Evolutionary conservation across 2,329 filamentous ascomycete species (phyloP), one percentile per base, ranked within the genome.

Genomic region (Byssochlamys sp.): DNA sequence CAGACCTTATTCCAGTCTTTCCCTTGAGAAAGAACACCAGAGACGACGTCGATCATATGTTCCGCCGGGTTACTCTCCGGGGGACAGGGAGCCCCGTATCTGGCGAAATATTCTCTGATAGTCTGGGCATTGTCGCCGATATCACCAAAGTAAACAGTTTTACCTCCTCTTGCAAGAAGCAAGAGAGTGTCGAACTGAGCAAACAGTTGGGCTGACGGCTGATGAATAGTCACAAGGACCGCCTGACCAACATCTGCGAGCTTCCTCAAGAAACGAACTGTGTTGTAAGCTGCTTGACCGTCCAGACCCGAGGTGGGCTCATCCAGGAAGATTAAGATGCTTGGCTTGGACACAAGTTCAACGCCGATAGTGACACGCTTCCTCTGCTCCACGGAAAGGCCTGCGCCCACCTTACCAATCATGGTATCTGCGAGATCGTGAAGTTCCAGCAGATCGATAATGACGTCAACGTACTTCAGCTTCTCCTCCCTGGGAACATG

Each of bases 1-100:
- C 88, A 91, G 63, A 89, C 83, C 45, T 89, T 78, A 63, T 86
- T 84, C 87, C 88, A 91, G 64, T 89, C 80, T 35, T 86, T 75
- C 45, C 75, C 76, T 48, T 77, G 75, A 0, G 77, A 78, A 0
- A 80, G 65, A 35, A 71, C 68, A 0, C 81, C 81, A 1, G 81
- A 81, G 12, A 73, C 69, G 7, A 71, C 67, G 24, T 76, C 66
- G 54, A 83, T 80, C 61, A 84, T 73, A 39, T 84, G 84, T 60
- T 86, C 83, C 0, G 83, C 83, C 2, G 83, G 79, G 62, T 85
- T 86, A 61, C 81, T 82, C 61, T 71, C 80, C 0, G 81, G 75
- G 4, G 85, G 84, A 58, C 86, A 88, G 2, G 80, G 74, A 0
- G 84, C 82, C 2, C 86, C 86, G 52, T 85, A 79, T 14, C 83